A percentile compares a stretch with the other conserved stretches of the same genome.
Evolutionary conservation across 1,284 basidiomycete genomes (phyloP).

Genomic region (Dichomitus squalens): DNA sequence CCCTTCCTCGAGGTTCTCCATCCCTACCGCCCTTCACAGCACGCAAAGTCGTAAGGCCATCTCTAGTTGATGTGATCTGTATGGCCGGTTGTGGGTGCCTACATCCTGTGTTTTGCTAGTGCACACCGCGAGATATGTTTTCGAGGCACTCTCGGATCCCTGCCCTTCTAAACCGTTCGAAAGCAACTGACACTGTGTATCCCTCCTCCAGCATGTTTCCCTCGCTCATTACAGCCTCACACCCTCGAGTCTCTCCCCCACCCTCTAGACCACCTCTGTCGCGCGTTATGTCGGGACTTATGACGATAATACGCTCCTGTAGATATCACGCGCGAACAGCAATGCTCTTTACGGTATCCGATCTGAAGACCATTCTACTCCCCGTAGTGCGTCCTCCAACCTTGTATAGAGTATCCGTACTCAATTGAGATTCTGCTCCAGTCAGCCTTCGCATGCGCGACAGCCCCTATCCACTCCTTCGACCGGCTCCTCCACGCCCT

Average conservation of each 20-base stretch:
- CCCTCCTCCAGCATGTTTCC: neutral
- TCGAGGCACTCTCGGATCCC: too few species aligned
- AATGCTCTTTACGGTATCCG: constrained; percentile 30
- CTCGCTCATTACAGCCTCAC: neutral
- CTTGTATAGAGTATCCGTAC: neutral
- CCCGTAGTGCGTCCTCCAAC: constrained; percentile 25
- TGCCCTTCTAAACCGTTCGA: neutral
- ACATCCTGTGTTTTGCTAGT: too few species aligned
- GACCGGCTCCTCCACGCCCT: constrained; percentile 17
- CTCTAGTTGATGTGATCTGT: too few species aligned
- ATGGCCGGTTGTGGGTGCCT: too few species aligned
- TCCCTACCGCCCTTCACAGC: too few species aligned
- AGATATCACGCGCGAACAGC: constrained; percentile 21
- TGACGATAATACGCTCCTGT: neutral
- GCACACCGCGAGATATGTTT: too few species aligned
- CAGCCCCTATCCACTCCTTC: constrained; percentile 24
- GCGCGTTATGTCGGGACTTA: neutral
- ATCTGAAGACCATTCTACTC: constrained; percentile 33
- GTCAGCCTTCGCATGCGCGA: constrained; percentile 29
- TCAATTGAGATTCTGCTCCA: constrained; percentile 12
- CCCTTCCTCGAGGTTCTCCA: too few species aligned
- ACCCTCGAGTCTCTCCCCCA: neutral
- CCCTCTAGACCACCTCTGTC: neutral
- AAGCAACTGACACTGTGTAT: neutral
- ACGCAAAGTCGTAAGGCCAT: too few species aligned